Base-by-base conservation (phyloP, 768 basidiomycete species). In the Scleroderma bovista region DNA sequence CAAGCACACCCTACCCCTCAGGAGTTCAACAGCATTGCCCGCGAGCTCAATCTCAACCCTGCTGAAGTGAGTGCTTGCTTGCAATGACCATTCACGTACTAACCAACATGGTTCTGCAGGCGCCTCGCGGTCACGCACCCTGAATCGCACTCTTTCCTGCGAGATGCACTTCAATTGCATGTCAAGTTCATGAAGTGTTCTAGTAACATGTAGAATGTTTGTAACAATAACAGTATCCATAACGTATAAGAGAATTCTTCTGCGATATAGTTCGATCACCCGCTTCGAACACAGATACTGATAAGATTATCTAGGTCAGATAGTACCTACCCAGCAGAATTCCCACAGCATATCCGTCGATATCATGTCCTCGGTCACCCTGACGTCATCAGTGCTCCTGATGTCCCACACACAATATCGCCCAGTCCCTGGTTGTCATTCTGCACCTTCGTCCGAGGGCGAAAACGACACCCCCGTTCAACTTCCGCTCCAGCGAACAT, bases 11-110 rank as follows among this genome's bases (percentile, higher is more conserved):
- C 83, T 13, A 77, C 76, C 9, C 52, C 65, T 8, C 51, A 57
- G 0, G 84, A 85, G 56, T 84, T 81, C 64, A 61, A 68, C 32
- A 60, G 61, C 22, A 68, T 86, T 50, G 76, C 79, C 1, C 9
- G 11, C 0, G 73, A 59, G 3, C 68, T 85, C 19, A 66, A 60
- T 16, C 72, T 83, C 56, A 57, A 29, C 26, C 4, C 26, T 29
- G 9, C 63, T 22, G 41, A 13, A 11, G 39, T 40, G 39, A 40
- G 39, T 12, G 52, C 26, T 29, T 29, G 26, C 4, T 29, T 29
- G 26, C 26, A 29, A 29, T 29, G 26, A 29, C 9, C 26, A 29
- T 29, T 9, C 4, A 29, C 5, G 26, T 29, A 29, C 26, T 29
- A 9, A 29, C 9, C 26, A 29, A 29, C 26, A 9, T 29, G 26